Conservation (phyloP, 768 basidiomycete genomes). For the Steccherinum ochraceum region DNA sequence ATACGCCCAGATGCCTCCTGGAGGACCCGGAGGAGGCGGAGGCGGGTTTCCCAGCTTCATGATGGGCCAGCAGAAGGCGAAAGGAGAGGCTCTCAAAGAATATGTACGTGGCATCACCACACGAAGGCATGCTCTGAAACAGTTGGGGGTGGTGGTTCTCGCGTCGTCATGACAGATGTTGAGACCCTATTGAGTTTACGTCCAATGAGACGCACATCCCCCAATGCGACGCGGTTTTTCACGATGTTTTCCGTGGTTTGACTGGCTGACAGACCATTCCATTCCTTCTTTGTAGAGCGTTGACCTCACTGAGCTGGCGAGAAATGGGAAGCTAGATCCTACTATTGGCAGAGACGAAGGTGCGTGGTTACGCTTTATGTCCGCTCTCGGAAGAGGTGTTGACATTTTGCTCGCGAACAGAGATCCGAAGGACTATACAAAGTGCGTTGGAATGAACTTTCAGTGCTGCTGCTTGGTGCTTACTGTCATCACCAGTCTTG, state of each 20-base stretch:
- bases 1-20: constrained; percentile 45
- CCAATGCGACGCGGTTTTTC: not conserved
- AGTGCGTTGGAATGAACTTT: constrained; percentile 41
- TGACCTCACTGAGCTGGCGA: constrained; percentile 81
- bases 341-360: constrained; percentile 88
- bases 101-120: constrained; percentile 37
- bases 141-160: no score
- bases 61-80: constrained; percentile 56
- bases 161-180: not conserved
- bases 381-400: not conserved
- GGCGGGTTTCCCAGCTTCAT: constrained; percentile 58
- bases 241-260: not conserved
- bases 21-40: constrained; percentile 27
- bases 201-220: not conserved
- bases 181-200: not conserved
- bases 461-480: not conserved
- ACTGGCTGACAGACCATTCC: not conserved
- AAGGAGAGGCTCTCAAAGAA: constrained; percentile 85
- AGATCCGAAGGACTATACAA: constrained; percentile 88
- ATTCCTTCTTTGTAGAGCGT: constrained; percentile 43
- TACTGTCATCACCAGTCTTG: constrained; percentile 43
- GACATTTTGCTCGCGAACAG: no score
- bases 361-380: constrained; percentile 15
- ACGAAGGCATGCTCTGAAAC: not conserved
- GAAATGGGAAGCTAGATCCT: constrained; percentile 82